These are phyloP conservation scores for Penicillium sp. DNA, from an alignment of 2,329 filamentous ascomycete genomes.

Conservation along the genomic window DNA sequence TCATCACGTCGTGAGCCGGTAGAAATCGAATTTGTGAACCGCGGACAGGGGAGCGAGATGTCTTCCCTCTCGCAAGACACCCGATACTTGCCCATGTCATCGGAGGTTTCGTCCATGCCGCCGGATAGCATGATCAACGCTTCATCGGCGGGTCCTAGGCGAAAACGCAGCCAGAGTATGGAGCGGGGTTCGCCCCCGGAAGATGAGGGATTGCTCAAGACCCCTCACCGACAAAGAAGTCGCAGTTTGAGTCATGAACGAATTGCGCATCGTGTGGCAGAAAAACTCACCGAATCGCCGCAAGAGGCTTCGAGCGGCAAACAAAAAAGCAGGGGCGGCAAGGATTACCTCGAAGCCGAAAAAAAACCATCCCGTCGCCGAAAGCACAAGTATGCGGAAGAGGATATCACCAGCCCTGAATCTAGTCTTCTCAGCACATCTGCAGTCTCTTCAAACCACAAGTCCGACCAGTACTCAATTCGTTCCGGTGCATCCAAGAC, in stretches of 20 bases:
- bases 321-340: conserved; percentile 44
- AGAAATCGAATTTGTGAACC: conserved; percentile 80
- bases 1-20: conserved; percentile 67
- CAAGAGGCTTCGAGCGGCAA: conserved; percentile 45
- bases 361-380: conserved; percentile 48
- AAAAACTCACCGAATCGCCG: conserved; percentile 59
- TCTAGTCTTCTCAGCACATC: conserved; percentile 61
- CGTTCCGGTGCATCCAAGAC: conserved; percentile 62
- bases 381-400: conserved; percentile 52
- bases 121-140: conserved; percentile 67
- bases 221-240: conserved; percentile 57
- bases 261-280: conserved; percentile 66
- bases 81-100: conserved; percentile 66
- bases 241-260: conserved; percentile 66
- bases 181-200: conserved; percentile 40
- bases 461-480: conserved; percentile 59
- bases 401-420: conserved; percentile 56
- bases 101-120: conserved; percentile 83
- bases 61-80: conserved; percentile 57
- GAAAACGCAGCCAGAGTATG: conserved; percentile 52
- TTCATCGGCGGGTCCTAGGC: conserved; percentile 46
- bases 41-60: conserved; percentile 65
- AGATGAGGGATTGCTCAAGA: conserved; percentile 53
- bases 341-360: conserved; percentile 46
- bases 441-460: conserved; percentile 53